A percentile compares a stretch with the other conserved stretches of the same genome.
Evolutionary conservation across 495 filamentous ascomycete genomes (phyloP).

Genomic region (Trichoderma reesei): DNA sequence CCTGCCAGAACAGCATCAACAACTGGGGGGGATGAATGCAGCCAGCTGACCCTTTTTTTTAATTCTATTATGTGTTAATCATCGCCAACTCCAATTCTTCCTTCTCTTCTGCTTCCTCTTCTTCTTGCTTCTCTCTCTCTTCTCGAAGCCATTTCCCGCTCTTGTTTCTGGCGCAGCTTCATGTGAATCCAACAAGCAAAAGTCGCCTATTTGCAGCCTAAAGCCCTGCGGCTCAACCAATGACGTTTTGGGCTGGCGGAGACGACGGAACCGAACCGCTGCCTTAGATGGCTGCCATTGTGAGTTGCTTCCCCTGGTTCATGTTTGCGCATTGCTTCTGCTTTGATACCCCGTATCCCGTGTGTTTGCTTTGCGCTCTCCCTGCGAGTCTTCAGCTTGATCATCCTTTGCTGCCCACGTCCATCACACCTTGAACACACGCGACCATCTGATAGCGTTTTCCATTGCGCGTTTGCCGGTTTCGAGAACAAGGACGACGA

Average conservation of each 20-base stretch:
- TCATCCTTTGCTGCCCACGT: not conserved
- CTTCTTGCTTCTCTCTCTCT: not conserved
- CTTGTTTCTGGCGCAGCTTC: not conserved
- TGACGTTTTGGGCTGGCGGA: slow-evolving; percentile 11
- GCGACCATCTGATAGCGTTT: not conserved
- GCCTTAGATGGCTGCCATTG: slow-evolving; percentile 11
- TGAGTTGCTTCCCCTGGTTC: slow-evolving; percentile 1
- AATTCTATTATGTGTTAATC: not conserved
- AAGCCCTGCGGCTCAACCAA: not conserved
- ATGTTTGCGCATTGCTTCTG: not conserved
- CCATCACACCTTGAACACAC: too few species aligned
- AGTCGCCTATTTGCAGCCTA: not conserved
- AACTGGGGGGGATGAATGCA: not conserved
- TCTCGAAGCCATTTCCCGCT: not conserved
- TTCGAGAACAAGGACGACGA: not conserved
- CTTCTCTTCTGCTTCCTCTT: not conserved
- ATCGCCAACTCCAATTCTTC: not conserved
- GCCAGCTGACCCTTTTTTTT: not conserved
- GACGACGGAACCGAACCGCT: slow-evolving; percentile 6
- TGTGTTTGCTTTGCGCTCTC: not conserved
- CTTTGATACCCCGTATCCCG: not conserved
- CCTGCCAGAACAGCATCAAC: not conserved
- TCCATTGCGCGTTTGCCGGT: not conserved
- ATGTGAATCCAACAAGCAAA: not conserved
- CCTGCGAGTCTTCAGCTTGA: not conserved